These are phyloP conservation scores for Cryomyces minteri DNA, from an alignment of 495 filamentous ascomycete genomes.

Conservation along the genomic window DNA sequence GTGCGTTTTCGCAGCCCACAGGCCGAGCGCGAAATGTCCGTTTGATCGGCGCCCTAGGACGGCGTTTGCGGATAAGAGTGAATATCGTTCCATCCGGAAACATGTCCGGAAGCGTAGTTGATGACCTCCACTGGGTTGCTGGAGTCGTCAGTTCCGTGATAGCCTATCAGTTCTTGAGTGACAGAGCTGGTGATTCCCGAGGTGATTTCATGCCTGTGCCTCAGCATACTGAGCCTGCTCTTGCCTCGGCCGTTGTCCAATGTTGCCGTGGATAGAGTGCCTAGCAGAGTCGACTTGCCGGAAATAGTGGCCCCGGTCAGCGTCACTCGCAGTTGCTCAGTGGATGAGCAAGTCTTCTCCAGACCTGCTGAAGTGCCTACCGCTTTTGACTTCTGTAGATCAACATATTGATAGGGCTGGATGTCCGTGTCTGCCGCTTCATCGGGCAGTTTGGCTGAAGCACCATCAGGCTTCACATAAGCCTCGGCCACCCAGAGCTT, in stretches of 20 bases:
- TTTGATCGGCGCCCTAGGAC: no score
- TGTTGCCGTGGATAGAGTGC: slow-evolving; percentile 69
- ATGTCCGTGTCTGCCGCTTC: no score
- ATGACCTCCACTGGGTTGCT: slow-evolving; percentile 35
- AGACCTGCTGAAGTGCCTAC: no score
- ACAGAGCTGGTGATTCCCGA: slow-evolving; percentile 88
- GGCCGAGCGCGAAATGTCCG: no score
- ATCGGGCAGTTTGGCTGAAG: no score
- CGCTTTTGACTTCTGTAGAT: no score
- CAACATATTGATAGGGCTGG: no score
- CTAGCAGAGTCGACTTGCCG: slow-evolving; percentile 82
- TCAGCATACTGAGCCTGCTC: slow-evolving; percentile 69
- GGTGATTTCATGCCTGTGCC: slow-evolving; percentile 84
- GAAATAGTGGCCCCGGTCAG: slow-evolving; percentile 77
- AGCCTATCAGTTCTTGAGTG: slow-evolving; percentile 82
- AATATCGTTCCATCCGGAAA: slow-evolving; percentile 88
- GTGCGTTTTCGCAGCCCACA: no score
- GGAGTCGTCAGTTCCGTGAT: slow-evolving; percentile 23
- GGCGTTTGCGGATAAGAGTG: slow-evolving; percentile 22
- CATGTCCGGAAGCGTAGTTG: slow-evolving; percentile 73
- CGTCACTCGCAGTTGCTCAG: slow-evolving; percentile 81
- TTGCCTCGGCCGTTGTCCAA: slow-evolving; percentile 86
- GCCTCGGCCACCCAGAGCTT: slow-evolving; percentile 84
- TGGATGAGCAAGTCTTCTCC: no score
- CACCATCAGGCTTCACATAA: slow-evolving; percentile 40